These are phyloP conservation scores for Sindora glabra DNA, from an alignment of 306 rosid species.

Conservation along the genomic window DNA sequence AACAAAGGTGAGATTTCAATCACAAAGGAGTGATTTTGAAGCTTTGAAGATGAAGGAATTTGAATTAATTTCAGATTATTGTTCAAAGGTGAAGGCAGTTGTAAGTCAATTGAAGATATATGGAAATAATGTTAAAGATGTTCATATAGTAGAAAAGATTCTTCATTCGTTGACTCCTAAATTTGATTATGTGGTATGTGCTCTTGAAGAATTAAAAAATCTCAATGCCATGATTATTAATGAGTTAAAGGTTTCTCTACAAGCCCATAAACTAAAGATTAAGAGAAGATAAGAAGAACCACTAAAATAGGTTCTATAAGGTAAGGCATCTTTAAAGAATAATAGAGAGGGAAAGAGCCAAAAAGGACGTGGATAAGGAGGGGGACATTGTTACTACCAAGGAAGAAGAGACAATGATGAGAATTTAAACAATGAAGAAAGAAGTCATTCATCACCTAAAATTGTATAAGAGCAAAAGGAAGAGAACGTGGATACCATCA, in stretches of 20 bases:
- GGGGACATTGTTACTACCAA: neutral
- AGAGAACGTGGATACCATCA: neutral
- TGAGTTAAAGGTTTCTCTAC: neutral
- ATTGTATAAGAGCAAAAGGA: neutral
- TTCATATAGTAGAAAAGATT: neutral
- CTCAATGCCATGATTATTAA: neutral
- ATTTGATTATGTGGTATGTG: neutral
- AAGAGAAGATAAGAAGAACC: neutral
- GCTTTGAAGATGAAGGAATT: neutral
- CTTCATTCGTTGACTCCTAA: neutral
- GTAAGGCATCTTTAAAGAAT: neutral
- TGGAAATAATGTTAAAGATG: neutral
- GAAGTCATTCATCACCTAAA: neutral
- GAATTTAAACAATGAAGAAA: neutral
- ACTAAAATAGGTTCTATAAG: neutral
- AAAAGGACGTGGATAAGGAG: neutral
- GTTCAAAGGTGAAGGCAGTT: neutral
- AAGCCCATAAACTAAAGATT: neutral
- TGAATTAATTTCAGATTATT: neutral
- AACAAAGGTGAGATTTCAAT: neutral
- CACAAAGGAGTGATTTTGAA: neutral
- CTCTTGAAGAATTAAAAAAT: neutral
- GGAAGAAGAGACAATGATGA: neutral
- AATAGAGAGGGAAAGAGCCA: neutral
- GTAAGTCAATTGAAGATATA: neutral